phyloP scores from a whole-genome alignment of 352 stramenopile genomes.

The Globisporangium yorkense region DNA sequence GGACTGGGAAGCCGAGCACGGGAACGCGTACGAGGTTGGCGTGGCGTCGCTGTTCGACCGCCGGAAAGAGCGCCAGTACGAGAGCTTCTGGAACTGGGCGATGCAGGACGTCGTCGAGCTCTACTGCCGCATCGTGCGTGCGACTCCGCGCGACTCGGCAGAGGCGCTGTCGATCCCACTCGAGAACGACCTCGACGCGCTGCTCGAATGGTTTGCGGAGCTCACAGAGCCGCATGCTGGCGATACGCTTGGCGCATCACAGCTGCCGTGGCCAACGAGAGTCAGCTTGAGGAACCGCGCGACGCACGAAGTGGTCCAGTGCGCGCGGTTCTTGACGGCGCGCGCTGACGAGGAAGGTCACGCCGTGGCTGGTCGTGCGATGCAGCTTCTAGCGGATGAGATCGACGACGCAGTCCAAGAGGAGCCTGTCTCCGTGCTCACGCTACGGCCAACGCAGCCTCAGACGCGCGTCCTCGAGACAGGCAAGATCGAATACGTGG shows the following conservation, averaged over 20 bases:
- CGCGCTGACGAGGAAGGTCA: conserved; percentile 38
- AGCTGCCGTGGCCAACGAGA: conserved; percentile 14
- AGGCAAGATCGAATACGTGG: conserved; percentile 47
- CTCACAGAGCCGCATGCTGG: conserved; percentile 23
- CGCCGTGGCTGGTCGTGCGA: conserved; percentile 37
- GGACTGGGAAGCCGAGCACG: conserved; percentile 50
- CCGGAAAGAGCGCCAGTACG: conserved; percentile 68
- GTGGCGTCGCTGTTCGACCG: conserved; percentile 60
- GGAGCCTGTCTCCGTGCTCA: conserved; percentile 53
- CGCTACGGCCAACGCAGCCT: conserved; percentile 46
- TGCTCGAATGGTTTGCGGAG: conserved; percentile 54
- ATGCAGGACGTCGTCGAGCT: conserved; percentile 63
- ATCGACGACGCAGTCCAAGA: conserved; percentile 43
- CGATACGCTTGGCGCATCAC: conserved; percentile 26
- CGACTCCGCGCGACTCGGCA: conserved; percentile 13
- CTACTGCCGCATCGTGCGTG: conserved; percentile 42
- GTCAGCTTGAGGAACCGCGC: conserved; percentile 65
- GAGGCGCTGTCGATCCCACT: conserved; percentile 16
- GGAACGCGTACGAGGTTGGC: conserved; percentile 44
- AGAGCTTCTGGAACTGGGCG: conserved; percentile 83
- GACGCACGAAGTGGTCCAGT: conserved; percentile 53
- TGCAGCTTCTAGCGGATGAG: conserved; percentile 57
- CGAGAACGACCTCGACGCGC: conserved; percentile 39
- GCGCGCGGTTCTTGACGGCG: conserved; percentile 41
- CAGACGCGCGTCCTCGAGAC: conserved; percentile 46